A percentile compares a stretch with the other conserved stretches of the same genome.
These are phyloP conservation scores for Trypanosoma boissoni DNA, from an alignment of 208 protist species.

Conservation along the genomic window DNA sequence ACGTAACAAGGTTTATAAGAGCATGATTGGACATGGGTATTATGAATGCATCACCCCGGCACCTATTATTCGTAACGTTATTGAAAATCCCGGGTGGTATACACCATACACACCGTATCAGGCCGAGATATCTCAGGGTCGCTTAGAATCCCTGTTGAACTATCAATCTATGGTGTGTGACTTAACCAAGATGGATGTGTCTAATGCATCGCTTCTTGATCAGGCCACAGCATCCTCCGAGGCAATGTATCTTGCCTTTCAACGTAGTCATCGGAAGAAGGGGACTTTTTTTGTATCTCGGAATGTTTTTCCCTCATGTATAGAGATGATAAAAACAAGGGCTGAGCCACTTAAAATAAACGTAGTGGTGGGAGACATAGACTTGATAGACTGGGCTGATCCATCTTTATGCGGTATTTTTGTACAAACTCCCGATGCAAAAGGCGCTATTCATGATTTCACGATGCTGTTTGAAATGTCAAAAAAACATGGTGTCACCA, in stretches of 20 bases:
- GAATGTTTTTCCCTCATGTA: slow-evolving; percentile 52
- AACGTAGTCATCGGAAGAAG: slow-evolving; percentile 49
- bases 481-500: slow-evolving; percentile 59
- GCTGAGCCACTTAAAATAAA: slow-evolving; percentile 84
- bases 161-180: slow-evolving; percentile 97
- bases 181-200: slow-evolving; percentile 93
- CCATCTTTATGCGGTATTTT: slow-evolving; percentile 78
- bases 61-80: slow-evolving; percentile 95
- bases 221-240: slow-evolving; percentile 79
- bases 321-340: slow-evolving; percentile 73
- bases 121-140: slow-evolving; percentile 95
- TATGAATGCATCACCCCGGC: slow-evolving; percentile 89
- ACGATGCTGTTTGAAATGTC: slow-evolving; percentile 51
- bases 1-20: slow-evolving; percentile 90
- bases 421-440: slow-evolving; percentile 94
- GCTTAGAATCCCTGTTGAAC: slow-evolving; percentile 97
- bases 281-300: slow-evolving; percentile 67
- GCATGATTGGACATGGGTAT: slow-evolving; percentile 93
- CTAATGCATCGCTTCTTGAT: slow-evolving; percentile 97
- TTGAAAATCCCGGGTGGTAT: slow-evolving; percentile 99
- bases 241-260: slow-evolving; percentile 67
- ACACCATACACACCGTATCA: slow-evolving; percentile 99
- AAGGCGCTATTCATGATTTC: slow-evolving; percentile 88
- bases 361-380: slow-evolving; percentile 79
- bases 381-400: slow-evolving; percentile 54